Base-by-base conservation (phyloP, 768 basidiomycete species). In the Coprinopsis marcescibilis region DNA sequence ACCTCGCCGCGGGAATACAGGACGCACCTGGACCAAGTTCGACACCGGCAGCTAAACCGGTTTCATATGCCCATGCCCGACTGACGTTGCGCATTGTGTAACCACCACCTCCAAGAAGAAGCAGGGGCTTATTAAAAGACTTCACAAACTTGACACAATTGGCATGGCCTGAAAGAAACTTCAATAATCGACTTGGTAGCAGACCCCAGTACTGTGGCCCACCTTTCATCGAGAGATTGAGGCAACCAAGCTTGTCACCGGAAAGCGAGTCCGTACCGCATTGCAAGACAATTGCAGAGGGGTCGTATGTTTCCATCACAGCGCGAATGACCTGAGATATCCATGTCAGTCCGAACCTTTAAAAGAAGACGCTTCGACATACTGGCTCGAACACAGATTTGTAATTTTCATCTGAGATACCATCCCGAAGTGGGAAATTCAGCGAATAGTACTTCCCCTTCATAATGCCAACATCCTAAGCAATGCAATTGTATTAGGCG, bases 21-120 rank as follows among this genome's bases (percentile, higher is more conserved):
- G n/a, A 25, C 54, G 66, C 68, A 93, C 94, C 81, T 56, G 81
- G 75, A 15, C 82, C 85, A 12, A 99, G 77, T 64, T 98, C 93
- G 17, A 94, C 89, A 10, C 96, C 96, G 19, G 95, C 93, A n/a
- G 96, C 96, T 34, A 99, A 67, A 19, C 96, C 96, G 2, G 96
- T 99, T 67, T 99, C 96, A 58, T 81, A 99, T 17, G 96, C 95
- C 96, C 96, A 99, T 11, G 89, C 85, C 34, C 96, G 79, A 52
- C 91, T 93, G 50, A 97, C 95, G 52, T 95, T 95, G 35, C 94
- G 86, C 81, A 99, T 95, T 3, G 96, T 99, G 65, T 99, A 99
- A 0, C 96, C 96, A 8, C 96, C 96, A 21, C 96, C 96, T 12
- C 96, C 96, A 20, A 99, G 80, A 15, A 99, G 73, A 10, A 99